phyloP scores from a whole-genome alignment of 2,329 filamentous ascomycete genomes.

The Polytolypa hystricis region DNA sequence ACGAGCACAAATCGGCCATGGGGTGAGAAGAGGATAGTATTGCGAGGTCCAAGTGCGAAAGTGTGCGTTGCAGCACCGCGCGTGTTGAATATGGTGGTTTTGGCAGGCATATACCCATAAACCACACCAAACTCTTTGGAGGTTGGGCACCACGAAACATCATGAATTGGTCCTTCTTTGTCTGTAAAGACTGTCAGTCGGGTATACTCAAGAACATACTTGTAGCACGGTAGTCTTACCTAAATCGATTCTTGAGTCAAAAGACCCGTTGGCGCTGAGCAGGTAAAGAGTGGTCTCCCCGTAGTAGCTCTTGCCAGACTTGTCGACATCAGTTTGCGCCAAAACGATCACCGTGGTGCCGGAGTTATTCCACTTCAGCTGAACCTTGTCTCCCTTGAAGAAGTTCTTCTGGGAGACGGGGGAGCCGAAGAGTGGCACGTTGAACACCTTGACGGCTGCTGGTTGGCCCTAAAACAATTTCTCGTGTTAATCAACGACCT shows the following conservation, averaged over 20 bases:
- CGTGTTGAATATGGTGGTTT: constrained; percentile 95
- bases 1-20: constrained; percentile 87
- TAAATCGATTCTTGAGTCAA: constrained; percentile 81
- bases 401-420: constrained; percentile 96
- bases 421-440: constrained; percentile 71
- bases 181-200: constrained; percentile 39
- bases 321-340: constrained; percentile 95
- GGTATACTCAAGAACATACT: background rate
- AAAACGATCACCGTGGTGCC: constrained; percentile 88
- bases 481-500: constrained; percentile 12
- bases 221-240: constrained; percentile 29
- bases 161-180: constrained; percentile 95
- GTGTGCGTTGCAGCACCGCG: constrained; percentile 71
- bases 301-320: constrained; percentile 98
- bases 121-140: constrained; percentile 96
- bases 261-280: constrained; percentile 78
- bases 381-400: constrained; percentile 98
- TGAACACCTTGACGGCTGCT: constrained; percentile 86
- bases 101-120: constrained; percentile 98
- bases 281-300: constrained; percentile 96
- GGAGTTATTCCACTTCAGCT: constrained; percentile 92
- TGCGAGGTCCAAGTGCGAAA: constrained; percentile 78
- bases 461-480: constrained; percentile 63
- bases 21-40: constrained; percentile 91
- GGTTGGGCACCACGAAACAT: constrained; percentile 96